These are phyloP conservation scores for Mycotypha africana DNA, from an alignment of 371 early-diverging fungal species.

Conservation along the genomic window DNA sequence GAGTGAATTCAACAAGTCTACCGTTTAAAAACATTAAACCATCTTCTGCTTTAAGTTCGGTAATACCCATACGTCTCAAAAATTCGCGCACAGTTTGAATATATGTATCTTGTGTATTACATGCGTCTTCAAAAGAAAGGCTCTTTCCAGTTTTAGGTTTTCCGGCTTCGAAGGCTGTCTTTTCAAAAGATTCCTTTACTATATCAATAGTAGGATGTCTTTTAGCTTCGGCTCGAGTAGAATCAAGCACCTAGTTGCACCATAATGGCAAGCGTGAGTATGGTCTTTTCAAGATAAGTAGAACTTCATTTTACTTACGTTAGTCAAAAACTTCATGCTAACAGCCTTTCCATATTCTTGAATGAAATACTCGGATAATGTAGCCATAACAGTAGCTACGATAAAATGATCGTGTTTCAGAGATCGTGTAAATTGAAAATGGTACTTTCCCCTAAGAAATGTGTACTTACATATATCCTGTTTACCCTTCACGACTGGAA, in stretches of 20 bases:
- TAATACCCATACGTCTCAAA: constrained; percentile 30
- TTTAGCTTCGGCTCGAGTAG: not conserved
- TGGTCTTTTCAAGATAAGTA: not conserved
- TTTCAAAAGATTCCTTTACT: constrained; percentile 6
- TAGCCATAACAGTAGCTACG: constrained; percentile 40
- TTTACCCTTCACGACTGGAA: constrained; percentile 53
- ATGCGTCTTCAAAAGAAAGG: constrained; percentile 20
- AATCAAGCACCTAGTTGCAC: constrained; percentile 10
- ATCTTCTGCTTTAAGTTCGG: constrained; percentile 3
- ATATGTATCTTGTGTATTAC: constrained; percentile 21
- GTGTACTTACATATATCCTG: constrained; percentile 16
- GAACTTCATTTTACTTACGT: not conserved
- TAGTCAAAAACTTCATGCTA: constrained; percentile 30
- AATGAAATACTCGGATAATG: constrained; percentile 34
- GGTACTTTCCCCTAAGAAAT: not conserved
- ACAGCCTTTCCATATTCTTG: constrained; percentile 19
- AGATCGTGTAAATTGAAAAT: no score
- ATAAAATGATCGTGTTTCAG: not conserved
- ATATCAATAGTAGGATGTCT: constrained; percentile 2
- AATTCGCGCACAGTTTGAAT: constrained; percentile 14
- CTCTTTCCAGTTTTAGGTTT: constrained; percentile 5
- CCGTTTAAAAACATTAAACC: constrained; percentile 79
- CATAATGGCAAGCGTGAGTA: no score
- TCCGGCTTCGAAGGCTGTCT: not conserved
- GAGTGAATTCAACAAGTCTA: constrained; percentile 53